These are phyloP conservation scores for Quercus glauca DNA, from an alignment of 306 rosid genomes.

Conservation along the genomic window DNA sequence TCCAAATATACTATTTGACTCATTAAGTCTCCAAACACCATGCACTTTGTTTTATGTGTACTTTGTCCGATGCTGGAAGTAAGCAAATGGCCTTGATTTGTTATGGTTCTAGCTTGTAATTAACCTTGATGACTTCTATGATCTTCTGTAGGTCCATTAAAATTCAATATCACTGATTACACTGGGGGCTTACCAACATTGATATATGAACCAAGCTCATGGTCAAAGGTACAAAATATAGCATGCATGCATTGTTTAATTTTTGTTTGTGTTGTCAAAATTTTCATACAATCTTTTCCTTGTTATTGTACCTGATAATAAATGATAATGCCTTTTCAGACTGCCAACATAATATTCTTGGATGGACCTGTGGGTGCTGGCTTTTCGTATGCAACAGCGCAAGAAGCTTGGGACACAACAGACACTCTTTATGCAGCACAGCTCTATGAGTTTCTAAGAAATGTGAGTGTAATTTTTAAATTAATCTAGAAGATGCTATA, in stretches of 20 bases:
- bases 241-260: not conserved
- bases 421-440: slow-evolving; percentile 7
- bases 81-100: not conserved
- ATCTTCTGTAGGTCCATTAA: slow-evolving; percentile 10
- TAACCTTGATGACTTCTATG: not conserved
- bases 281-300: too few species aligned
- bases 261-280: not conserved
- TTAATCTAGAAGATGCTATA: too few species aligned
- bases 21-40: too few species aligned
- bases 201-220: slow-evolving; percentile 7
- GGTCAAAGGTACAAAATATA: slow-evolving; percentile 14
- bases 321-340: slow-evolving; percentile 5
- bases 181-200: slow-evolving; percentile 21
- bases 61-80: too few species aligned
- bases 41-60: too few species aligned
- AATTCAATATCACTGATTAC: slow-evolving; percentile 16
- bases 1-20: too few species aligned
- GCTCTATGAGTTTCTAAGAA: slow-evolving; percentile 10
- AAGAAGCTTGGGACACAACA: slow-evolving; percentile 13
- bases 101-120: not conserved
- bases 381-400: slow-evolving; percentile 8
- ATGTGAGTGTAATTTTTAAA: not conserved
- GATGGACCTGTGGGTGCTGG: slow-evolving; percentile 26
- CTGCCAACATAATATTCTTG: slow-evolving; percentile 22
- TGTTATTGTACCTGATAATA: not conserved